Evolutionary conservation across 164 flowering plant genomes (phyloP), one percentile per base, ranked within the genome.

Genomic region (Liriodendron chinense): DNA sequence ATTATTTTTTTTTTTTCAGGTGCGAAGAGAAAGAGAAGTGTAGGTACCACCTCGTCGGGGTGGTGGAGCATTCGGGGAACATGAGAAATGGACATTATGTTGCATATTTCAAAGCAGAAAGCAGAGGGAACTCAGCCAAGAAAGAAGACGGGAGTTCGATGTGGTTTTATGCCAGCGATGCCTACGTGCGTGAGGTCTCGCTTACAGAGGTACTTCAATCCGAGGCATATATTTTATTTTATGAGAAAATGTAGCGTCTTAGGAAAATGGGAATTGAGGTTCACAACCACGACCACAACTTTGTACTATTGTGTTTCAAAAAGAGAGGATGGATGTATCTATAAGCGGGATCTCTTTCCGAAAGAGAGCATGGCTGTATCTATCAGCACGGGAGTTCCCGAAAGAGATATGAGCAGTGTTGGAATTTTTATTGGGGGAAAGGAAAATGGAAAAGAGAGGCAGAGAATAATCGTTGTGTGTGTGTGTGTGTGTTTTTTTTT

Each of bases 1-100:
- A n/a, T n/a, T n/a, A n/a, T n/a, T 5, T 1, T 68, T 7, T n/a
- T 9, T 73, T 73, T 61, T 79, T 26, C 90, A 93, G 99, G 87
- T 83, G 83, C 50, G 22, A 10, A 2, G 90, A 85, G 68, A 71
- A 48, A 68, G 90, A 78, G 1, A 72, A 71, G 23, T 86, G 76
- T 24, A 63, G 59, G 6, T 94, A 92, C 57, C 88, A 82, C 18
- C 82, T 96, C 62, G 69, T 85, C 67, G 98, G 98, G 68, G 87
- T 92, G 68, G 98, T 96, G 78, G 99, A 88, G 89, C 99, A 96
- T 80, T 80, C 70, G 3, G 99, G 99, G 47, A 83, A 88, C 47
- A 96, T 96, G 97, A 86, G 91, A 77, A 88, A 90, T 28, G 99
- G 99, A 10, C 99, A 96, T 75, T 96, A 96, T 79, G 91, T 93